Evolutionary conservation across 1,139 yeast species (phyloP).

Genomic region (Scheffersomyces insectosa): DNA sequence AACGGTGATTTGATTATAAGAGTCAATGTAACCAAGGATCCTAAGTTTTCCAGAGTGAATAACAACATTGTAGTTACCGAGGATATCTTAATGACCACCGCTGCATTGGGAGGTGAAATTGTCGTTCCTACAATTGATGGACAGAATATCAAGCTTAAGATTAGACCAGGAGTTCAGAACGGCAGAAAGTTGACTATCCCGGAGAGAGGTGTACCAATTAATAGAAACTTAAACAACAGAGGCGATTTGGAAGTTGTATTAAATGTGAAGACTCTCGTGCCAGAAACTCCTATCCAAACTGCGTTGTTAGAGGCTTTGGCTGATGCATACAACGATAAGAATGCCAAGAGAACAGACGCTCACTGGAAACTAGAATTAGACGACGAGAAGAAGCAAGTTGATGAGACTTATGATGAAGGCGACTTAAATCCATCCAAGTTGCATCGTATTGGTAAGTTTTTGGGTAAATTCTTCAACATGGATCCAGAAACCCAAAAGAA

Average conservation of each 20-base stretch:
- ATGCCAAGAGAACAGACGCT: slow-evolving; percentile 72
- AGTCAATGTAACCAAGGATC: slow-evolving; percentile 74
- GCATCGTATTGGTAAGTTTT: slow-evolving; percentile 61
- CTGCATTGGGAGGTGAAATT: slow-evolving; percentile 90
- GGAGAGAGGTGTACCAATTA: slow-evolving; percentile 83
- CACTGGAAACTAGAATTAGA: slow-evolving; percentile 51
- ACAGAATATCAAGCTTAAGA: slow-evolving; percentile 68
- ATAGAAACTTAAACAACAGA: slow-evolving; percentile 55
- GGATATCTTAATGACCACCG: slow-evolving; percentile 88
- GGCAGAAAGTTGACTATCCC: slow-evolving; percentile 78
- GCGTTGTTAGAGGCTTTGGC: slow-evolving; percentile 95
- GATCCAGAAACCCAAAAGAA: slow-evolving; percentile 27
- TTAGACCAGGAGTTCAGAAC: slow-evolving; percentile 84
- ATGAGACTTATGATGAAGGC: slow-evolving; percentile 32
- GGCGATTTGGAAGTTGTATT: slow-evolving; percentile 82
- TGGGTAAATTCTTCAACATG: slow-evolving; percentile 63
- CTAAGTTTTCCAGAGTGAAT: slow-evolving; percentile 65
- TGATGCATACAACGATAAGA: slow-evolving; percentile 77
- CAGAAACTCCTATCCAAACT: slow-evolving; percentile 83
- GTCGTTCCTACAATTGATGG: slow-evolving; percentile 87
- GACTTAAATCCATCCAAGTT: slow-evolving; percentile 59
- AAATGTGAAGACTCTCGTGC: slow-evolving; percentile 69
- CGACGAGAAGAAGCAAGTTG: slow-evolving; percentile 20
- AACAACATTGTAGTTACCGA: slow-evolving; percentile 63
- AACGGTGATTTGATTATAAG: slow-evolving; percentile 90